phyloP scores from a whole-genome alignment of 2,329 filamentous ascomycete species.

The Neofusicoccum laricinum region DNA sequence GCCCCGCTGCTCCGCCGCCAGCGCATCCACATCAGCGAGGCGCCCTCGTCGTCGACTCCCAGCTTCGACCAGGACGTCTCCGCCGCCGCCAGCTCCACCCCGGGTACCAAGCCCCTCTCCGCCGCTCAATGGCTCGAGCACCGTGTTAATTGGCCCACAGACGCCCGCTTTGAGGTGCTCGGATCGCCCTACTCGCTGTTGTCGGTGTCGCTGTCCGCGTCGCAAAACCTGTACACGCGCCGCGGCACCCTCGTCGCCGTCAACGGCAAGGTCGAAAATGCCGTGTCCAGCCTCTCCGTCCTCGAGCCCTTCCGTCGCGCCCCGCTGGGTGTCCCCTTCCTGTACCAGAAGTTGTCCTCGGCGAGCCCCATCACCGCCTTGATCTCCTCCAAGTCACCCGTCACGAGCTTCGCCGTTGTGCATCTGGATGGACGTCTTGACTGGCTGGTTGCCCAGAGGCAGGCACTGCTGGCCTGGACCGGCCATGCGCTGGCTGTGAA shows the following conservation, averaged over 20 bases:
- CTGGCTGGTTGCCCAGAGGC: slow-evolving; percentile 88
- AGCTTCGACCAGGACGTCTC: slow-evolving; percentile 29
- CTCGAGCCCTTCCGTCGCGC: slow-evolving; percentile 80
- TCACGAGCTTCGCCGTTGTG: slow-evolving; percentile 82
- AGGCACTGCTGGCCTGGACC: slow-evolving; percentile 92
- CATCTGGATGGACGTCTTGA: slow-evolving; percentile 91
- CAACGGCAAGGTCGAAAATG: slow-evolving; percentile 86
- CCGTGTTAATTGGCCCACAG: slow-evolving; percentile 46
- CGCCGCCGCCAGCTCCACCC: slow-evolving; percentile 11
- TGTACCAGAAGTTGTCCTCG: slow-evolving; percentile 87
- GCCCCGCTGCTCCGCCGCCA: slow-evolving; percentile 26
- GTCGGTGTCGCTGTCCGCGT: slow-evolving; percentile 88
- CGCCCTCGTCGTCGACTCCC: slow-evolving; percentile 40
- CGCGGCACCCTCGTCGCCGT: slow-evolving; percentile 88
- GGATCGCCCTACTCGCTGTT: slow-evolving; percentile 90
- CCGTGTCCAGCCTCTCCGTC: slow-evolving; percentile 83
- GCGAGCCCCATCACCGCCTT: slow-evolving; percentile 84
- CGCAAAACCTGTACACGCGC: slow-evolving; percentile 88
- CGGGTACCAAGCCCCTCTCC: slow-evolving; percentile 4
- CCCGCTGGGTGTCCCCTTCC: slow-evolving; percentile 81
- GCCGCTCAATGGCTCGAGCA: slow-evolving; percentile 6
- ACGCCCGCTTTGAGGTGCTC: slow-evolving; percentile 91
- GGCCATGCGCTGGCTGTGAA: slow-evolving; percentile 78
- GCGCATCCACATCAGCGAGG: slow-evolving; percentile 47
- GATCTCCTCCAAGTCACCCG: slow-evolving; percentile 81